These are phyloP conservation scores for Botrytis paeoniae DNA, from an alignment of 2,329 filamentous ascomycete genomes.

Conservation along the genomic window DNA sequence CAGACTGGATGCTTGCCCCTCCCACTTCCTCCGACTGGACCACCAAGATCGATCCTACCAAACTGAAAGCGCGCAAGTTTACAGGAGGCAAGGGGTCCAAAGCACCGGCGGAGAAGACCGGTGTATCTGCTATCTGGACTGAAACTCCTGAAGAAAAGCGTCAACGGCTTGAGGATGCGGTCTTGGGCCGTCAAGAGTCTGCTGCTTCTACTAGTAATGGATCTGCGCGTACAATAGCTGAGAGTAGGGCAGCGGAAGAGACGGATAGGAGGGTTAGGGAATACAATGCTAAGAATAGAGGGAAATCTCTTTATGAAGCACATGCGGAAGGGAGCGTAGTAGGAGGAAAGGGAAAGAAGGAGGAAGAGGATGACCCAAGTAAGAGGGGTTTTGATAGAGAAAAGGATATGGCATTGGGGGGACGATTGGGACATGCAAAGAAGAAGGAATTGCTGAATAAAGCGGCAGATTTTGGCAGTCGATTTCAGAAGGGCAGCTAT, in stretches of 20 bases:
- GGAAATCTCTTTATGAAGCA: slow-evolving; percentile 56
- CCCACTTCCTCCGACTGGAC: slow-evolving; percentile 53
- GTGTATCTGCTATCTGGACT: slow-evolving; percentile 64
- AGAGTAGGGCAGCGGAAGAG: slow-evolving; percentile 41
- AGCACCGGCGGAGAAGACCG: slow-evolving; percentile 38
- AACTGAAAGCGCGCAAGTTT: slow-evolving; percentile 79
- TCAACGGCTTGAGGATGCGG: slow-evolving; percentile 73
- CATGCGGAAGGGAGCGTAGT: slow-evolving; percentile 42
- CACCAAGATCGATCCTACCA: slow-evolving; percentile 75
- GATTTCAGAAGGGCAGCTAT: slow-evolving; percentile 46
- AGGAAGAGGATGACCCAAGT: slow-evolving; percentile 84
- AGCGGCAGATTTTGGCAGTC: slow-evolving; percentile 69
- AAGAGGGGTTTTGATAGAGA: slow-evolving; percentile 84
- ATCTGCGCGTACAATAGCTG: slow-evolving; percentile 24
- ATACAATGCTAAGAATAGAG: slow-evolving; percentile 55
- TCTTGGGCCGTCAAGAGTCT: slow-evolving; percentile 62
- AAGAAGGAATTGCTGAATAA: slow-evolving; percentile 75
- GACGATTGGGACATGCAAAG: slow-evolving; percentile 69
- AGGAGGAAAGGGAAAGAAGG: slow-evolving; percentile 27
- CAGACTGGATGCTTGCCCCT: slow-evolving; percentile 80
- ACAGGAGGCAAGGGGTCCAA: slow-evolving; percentile 62
- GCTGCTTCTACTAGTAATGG: slow-evolving; percentile 17
- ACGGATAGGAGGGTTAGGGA: slow-evolving; percentile 52
- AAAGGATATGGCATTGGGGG: slow-evolving; percentile 84
- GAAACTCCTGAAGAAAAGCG: slow-evolving; percentile 89